These are phyloP conservation scores for Pseudonitzschia multistriata DNA, from an alignment of 108 stramenopile genomes.

Conservation along the genomic window DNA sequence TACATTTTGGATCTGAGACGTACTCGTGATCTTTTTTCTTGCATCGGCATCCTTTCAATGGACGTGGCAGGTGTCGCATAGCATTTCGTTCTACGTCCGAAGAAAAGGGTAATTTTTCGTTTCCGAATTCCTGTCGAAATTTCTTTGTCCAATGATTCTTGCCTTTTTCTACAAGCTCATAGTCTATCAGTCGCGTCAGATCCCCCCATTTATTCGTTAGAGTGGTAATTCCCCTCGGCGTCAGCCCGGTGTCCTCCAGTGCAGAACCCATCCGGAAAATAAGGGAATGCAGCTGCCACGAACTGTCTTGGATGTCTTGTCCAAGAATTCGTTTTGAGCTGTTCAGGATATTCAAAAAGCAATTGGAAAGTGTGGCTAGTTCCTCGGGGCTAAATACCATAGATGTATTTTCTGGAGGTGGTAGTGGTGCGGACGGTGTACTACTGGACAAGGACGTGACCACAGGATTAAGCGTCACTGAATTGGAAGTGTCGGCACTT, in stretches of 20 bases:
- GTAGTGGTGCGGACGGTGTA: not conserved
- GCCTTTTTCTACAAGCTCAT: conserved; percentile 8
- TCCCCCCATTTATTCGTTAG: conserved; percentile 13
- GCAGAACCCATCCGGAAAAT: conserved; percentile 7
- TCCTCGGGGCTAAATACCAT: conserved; percentile 8
- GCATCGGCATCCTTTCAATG: conserved; percentile 67
- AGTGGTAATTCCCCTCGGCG: not conserved
- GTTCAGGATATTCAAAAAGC: not conserved
- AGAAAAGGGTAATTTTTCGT: conserved; percentile 21
- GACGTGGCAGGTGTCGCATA: conserved; percentile 42
- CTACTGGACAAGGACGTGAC: not conserved
- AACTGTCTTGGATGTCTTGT: conserved; percentile 2
- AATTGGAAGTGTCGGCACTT: conserved; percentile 16
- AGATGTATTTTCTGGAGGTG: conserved; percentile 5
- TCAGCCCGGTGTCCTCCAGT: not conserved
- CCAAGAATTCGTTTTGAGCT: conserved; percentile 7
- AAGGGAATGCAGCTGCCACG: not conserved
- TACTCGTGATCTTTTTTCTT: conserved; percentile 58
- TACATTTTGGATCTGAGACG: conserved; percentile 64
- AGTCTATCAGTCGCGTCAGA: conserved; percentile 1
- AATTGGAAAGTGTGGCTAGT: conserved; percentile 5
- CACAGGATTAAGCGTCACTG: not conserved
- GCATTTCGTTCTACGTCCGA: conserved; percentile 64
- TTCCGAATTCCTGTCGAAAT: conserved; percentile 12
- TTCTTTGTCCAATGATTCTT: conserved; percentile 12